phyloP scores from a whole-genome alignment of 2,329 filamentous ascomycete genomes.

The Ophiostoma sp. region DNA sequence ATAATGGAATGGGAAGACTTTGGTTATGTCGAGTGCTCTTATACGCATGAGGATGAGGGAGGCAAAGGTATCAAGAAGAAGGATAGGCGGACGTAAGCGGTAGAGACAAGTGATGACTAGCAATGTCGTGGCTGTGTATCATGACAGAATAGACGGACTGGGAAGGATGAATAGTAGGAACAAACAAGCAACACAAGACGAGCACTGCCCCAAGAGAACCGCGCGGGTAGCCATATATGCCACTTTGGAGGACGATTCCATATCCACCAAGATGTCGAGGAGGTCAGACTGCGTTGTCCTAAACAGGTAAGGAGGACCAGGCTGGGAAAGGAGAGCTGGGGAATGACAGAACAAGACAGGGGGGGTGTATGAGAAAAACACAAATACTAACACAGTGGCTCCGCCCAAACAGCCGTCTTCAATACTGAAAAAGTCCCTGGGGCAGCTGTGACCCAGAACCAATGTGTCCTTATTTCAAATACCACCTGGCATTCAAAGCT shows the following conservation, averaged over 20 bases:
- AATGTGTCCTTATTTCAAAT: background rate
- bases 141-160: background rate
- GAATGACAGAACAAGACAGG: background rate
- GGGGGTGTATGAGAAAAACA: background rate
- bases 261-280: background rate
- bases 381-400: background rate
- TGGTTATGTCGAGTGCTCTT: background rate
- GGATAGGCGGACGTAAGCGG: no score
- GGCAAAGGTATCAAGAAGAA: background rate
- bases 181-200: background rate
- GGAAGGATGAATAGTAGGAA: background rate
- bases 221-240: conserved; percentile 18
- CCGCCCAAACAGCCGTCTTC: background rate
- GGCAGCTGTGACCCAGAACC: background rate
- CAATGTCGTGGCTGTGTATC: background rate
- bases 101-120: background rate
- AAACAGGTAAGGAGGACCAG: background rate
- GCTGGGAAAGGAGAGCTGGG: background rate
- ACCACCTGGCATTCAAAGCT: background rate
- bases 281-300: background rate
- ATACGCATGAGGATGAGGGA: background rate
- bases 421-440: conserved; percentile 5
- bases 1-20: background rate
- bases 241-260: conserved; percentile 17
- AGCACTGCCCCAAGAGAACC: background rate